phyloP scores from a whole-genome alignment of 1,139 yeast species.

The Groenewaldozyma auringiensis region DNA sequence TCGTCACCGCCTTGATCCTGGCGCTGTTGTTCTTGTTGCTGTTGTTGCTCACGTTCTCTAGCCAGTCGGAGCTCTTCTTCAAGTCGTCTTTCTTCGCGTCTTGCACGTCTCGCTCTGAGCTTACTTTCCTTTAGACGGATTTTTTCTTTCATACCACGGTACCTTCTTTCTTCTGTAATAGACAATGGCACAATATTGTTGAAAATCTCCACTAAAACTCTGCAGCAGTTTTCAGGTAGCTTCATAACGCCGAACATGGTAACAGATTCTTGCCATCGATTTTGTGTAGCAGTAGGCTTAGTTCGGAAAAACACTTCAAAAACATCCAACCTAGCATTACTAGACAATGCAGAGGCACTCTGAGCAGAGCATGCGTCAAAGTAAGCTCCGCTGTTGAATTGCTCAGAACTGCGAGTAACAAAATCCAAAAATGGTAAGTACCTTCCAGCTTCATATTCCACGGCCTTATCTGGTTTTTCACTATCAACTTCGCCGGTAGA shows the following conservation, averaged over 20 bases:
- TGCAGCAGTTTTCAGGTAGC: constrained; percentile 10
- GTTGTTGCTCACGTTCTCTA: constrained; percentile 13
- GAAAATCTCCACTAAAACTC: constrained; percentile 47
- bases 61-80: constrained; percentile 28
- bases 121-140: constrained; percentile 12
- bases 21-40: constrained; percentile 12
- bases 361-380: background rate
- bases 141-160: constrained; percentile 26
- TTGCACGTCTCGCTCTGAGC: constrained; percentile 32
- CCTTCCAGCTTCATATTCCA: background rate
- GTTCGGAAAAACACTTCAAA: constrained; percentile 17
- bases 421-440: background rate
- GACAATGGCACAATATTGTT: constrained; percentile 32
- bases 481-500: background rate
- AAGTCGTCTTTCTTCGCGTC: constrained; percentile 34
- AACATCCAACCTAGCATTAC: constrained; percentile 12
- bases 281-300: constrained; percentile 48
- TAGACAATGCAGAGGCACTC: background rate
- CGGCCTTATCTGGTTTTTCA: constrained; percentile 6
- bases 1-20: constrained; percentile 19
- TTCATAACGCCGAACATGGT: constrained; percentile 43
- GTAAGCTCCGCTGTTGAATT: background rate
- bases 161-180: constrained; percentile 31
- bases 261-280: constrained; percentile 63
- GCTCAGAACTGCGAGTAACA: background rate